Evolutionary conservation across 345 rosid species (phyloP).

Genomic region (Lepidium aucheri): DNA sequence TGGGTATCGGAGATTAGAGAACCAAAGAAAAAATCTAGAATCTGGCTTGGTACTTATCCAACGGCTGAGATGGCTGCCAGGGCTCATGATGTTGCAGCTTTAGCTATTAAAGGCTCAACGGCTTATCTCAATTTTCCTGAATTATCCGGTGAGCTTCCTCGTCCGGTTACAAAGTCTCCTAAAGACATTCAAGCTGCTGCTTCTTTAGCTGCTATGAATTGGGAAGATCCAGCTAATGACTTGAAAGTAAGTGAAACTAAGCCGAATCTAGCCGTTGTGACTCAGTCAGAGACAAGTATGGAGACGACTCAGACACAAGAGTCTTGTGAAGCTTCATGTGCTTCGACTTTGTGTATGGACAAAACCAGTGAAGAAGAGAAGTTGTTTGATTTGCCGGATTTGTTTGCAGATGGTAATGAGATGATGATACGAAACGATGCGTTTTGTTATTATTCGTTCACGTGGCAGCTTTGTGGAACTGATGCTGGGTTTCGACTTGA

Average conservation of each 20-base stretch:
- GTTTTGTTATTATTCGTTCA: constrained; percentile 35
- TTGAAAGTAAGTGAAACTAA: constrained; percentile 19
- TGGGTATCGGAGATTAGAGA: constrained; percentile 85
- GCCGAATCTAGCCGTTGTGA: constrained; percentile 22
- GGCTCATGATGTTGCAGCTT: constrained; percentile 73
- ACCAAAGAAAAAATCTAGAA: constrained; percentile 71
- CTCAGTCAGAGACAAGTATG: constrained; percentile 6
- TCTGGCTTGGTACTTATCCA: constrained; percentile 75
- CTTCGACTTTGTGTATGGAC: constrained; percentile 13
- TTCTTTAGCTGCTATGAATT: constrained; percentile 34
- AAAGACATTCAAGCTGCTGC: constrained; percentile 59
- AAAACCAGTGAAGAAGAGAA: constrained; percentile 44
- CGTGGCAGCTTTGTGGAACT: constrained; percentile 63
- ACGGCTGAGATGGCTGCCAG: constrained; percentile 85
- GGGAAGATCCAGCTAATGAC: constrained; percentile 7
- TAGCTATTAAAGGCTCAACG: constrained; percentile 61
- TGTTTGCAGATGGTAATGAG: constrained; percentile 32
- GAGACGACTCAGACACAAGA: constrained; percentile 22
- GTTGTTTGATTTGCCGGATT: constrained; percentile 87
- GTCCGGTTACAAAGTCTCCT: constrained; percentile 41
- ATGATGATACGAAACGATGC: constrained; percentile 31
- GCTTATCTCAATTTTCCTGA: constrained; percentile 65
- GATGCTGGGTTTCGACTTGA: constrained; percentile 57
- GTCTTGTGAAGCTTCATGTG: constrained; percentile 29
- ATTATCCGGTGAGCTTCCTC: constrained; percentile 40